A percentile compares a stretch with the other conserved stretches of the same genome.
phyloP scores from a whole-genome alignment of 108 stramenopile species.

The Cyclotella atomus region DNA sequence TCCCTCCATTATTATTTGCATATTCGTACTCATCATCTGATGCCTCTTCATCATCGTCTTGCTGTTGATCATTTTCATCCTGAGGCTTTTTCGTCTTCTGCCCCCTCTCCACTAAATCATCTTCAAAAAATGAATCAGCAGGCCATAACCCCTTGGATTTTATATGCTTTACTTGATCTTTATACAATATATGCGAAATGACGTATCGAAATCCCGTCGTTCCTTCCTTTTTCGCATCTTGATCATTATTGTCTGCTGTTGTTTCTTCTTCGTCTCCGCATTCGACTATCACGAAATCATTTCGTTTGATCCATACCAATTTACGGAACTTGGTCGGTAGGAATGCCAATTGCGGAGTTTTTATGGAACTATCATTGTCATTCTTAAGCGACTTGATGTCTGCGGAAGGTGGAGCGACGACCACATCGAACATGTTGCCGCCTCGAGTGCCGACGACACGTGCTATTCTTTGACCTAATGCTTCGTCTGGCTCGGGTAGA shows the following conservation, averaged over 20 bases:
- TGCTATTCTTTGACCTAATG: constrained; percentile 68
- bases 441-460: constrained; percentile 85
- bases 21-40: constrained; percentile 27
- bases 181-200: constrained; percentile 90
- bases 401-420: constrained; percentile 46
- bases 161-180: constrained; percentile 95
- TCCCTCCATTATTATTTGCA: constrained; percentile 21
- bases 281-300: constrained; percentile 91
- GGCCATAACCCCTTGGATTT: constrained; percentile 89
- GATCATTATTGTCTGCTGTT: constrained; percentile 10
- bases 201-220: constrained; percentile 68
- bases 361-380: background rate
- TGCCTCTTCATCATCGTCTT: constrained; percentile 25
- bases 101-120: background rate
- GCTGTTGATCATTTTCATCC: constrained; percentile 3
- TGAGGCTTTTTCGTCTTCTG: background rate
- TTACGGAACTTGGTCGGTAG: constrained; percentile 95
- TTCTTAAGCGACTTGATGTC: too few species aligned
- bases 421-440: constrained; percentile 83
- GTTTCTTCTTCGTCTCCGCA: constrained; percentile 50
- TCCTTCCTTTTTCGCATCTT: background rate
- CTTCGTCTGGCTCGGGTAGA: constrained; percentile 68
- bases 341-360: constrained; percentile 75
- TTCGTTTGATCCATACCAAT: constrained; percentile 96
- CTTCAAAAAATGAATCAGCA: constrained; percentile 59